A percentile compares a stretch with the other conserved stretches of the same genome.
These are phyloP conservation scores for Ustilago sp. DNA, from an alignment of 1,284 basidiomycete genomes.

Conservation along the genomic window DNA sequence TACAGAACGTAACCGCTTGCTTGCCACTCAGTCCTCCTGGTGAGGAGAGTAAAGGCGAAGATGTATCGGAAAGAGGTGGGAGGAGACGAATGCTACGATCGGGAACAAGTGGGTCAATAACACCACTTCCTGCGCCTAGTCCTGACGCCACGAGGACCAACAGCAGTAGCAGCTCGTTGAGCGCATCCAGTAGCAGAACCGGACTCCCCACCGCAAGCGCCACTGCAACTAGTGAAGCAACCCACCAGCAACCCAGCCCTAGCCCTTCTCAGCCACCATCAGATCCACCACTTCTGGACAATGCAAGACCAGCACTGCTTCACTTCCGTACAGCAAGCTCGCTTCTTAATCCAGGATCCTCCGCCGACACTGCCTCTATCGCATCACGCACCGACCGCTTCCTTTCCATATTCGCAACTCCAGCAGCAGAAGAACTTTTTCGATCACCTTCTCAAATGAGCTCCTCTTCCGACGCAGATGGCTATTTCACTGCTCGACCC, in stretches of 20 bases:
- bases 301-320: neutral
- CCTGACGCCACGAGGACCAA: slow-evolving; percentile 12
- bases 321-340: neutral
- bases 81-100: slow-evolving; percentile 33
- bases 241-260: neutral
- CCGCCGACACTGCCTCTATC: neutral
- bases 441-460: slow-evolving; percentile 34
- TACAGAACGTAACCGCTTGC: slow-evolving; percentile 31
- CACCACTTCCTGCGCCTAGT: slow-evolving; percentile 12
- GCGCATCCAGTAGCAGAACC: neutral
- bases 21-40: slow-evolving; percentile 40
- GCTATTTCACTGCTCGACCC: slow-evolving; percentile 41
- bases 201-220: no score
- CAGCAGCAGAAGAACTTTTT: slow-evolving; percentile 23
- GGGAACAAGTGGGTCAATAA: slow-evolving; percentile 43
- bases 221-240: no score
- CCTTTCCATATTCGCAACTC: slow-evolving; percentile 16
- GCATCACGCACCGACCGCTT: slow-evolving; percentile 18
- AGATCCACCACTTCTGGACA: neutral
- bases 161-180: slow-evolving; percentile 6
- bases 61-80: slow-evolving; percentile 12
- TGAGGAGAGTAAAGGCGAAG: neutral
- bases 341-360: neutral
- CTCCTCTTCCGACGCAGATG: slow-evolving; percentile 27
- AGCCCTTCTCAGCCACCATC: neutral